Percentiles rank a stretch among this genome's conserved stretches.
These are phyloP conservation scores for Fusarium clavum DNA, from an alignment of 2,329 filamentous ascomycete genomes.

Conservation along the genomic window DNA sequence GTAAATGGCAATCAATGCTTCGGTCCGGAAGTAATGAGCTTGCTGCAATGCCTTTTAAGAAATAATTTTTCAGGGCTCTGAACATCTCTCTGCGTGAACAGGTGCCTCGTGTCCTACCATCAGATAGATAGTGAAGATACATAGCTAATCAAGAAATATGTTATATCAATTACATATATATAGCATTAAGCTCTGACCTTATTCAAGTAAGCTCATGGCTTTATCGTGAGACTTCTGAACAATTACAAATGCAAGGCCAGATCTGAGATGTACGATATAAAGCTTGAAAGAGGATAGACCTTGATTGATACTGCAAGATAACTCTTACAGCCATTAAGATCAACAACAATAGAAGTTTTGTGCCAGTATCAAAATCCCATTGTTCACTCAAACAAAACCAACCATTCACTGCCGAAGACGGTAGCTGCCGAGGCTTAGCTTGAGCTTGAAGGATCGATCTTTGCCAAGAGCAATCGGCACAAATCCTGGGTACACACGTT, in stretches of 20 bases:
- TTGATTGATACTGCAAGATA: neutral
- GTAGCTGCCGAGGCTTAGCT: neutral
- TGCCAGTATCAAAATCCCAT: neutral
- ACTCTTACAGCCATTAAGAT: neutral
- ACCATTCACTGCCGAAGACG: neutral
- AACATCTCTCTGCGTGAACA: neutral
- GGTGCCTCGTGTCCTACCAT: no score
- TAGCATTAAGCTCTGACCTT: neutral
- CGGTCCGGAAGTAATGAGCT: no score
- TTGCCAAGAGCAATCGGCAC: conserved; percentile 7
- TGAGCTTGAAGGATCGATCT: neutral
- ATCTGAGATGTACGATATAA: neutral
- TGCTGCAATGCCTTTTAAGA: no score
- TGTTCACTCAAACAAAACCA: neutral
- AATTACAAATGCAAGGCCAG: neutral
- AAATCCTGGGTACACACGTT: conserved; percentile 25
- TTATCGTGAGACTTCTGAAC: neutral
- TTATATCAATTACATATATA: neutral
- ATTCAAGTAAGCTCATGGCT: neutral
- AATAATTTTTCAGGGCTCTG: no score
- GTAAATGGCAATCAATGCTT: no score
- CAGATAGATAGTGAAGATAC: no score
- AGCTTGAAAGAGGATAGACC: neutral
- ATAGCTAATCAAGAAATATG: no score
- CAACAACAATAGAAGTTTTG: neutral